These are phyloP conservation scores for Candida rishiriensis DNA, from an alignment of 805 yeast species.

Conservation along the genomic window DNA sequence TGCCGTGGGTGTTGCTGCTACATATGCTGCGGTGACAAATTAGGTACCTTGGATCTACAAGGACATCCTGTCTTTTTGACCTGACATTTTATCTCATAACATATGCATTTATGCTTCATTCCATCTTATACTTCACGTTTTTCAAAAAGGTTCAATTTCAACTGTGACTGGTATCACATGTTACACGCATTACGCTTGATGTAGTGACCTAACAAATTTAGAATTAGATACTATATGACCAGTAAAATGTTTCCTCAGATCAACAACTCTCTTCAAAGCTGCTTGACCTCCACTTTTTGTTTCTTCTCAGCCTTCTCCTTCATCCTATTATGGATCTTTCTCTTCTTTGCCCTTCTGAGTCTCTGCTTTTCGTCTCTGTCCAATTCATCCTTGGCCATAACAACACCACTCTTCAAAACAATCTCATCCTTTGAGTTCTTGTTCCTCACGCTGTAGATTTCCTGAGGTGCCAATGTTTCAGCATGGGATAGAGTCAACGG, in stretches of 20 bases:
- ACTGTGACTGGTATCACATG: too few relatives aligned
- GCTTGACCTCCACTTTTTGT: slow-evolving; percentile 18
- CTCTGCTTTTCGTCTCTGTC: slow-evolving; percentile 82
- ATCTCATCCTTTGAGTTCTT: slow-evolving; percentile 52
- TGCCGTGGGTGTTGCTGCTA: slow-evolving; percentile 53
- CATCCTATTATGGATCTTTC: slow-evolving; percentile 45
- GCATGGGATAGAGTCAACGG: slow-evolving; percentile 77
- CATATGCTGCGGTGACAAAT: slow-evolving; percentile 46
- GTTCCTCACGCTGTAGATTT: slow-evolving; percentile 58
- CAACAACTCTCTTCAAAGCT: slow-evolving; percentile 3
- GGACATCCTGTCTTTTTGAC: not conserved
- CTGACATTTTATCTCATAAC: not conserved
- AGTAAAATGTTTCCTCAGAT: too few relatives aligned
- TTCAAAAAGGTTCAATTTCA: too few relatives aligned
- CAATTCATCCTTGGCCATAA: slow-evolving; percentile 77
- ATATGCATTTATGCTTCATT: too few relatives aligned
- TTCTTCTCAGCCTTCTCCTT: slow-evolving; percentile 28
- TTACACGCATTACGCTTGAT: too few relatives aligned
- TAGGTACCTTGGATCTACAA: not conserved
- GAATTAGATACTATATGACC: too few relatives aligned
- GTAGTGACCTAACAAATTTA: too few relatives aligned
- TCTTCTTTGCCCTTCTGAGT: slow-evolving; percentile 79
- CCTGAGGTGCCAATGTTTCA: slow-evolving; percentile 89
- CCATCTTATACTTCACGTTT: too few relatives aligned
- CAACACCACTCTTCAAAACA: slow-evolving; percentile 68